Evolutionary conservation across 805 yeast species (phyloP).

Genomic region (Clavispora phyllophila): DNA sequence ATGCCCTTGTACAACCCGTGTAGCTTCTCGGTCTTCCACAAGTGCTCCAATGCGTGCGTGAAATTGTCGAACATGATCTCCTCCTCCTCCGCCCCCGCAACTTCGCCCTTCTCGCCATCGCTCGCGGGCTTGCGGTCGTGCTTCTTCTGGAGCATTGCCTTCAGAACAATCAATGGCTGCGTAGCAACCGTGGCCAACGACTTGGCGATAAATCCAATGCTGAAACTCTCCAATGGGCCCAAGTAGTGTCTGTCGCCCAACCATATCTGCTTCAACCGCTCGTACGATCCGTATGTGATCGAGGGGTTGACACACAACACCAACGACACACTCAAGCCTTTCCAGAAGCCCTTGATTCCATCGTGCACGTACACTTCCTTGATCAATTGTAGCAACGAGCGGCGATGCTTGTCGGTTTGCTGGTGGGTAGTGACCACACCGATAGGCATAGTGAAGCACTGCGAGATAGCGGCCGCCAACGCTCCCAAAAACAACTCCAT

Average conservation of each 20-base stretch:
- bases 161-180: conserved; percentile 81
- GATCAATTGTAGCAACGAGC: conserved; percentile 26
- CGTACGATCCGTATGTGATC: conserved; percentile 79
- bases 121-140: conserved; percentile 20
- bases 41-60: conserved; percentile 56
- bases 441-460: conserved; percentile 76
- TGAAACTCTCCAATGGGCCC: conserved; percentile 59
- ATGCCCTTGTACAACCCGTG: conserved; percentile 73
- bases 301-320: conserved; percentile 80
- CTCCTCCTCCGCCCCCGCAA: conserved; percentile 21
- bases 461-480: conserved; percentile 77
- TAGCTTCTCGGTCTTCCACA: conserved; percentile 61
- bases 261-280: conserved; percentile 53
- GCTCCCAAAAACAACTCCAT: conserved; percentile 74
- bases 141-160: conserved; percentile 69
- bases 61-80: conserved; percentile 49
- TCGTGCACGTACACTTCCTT: conserved; percentile 54
- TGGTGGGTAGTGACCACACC: conserved; percentile 61
- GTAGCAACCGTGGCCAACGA: conserved; percentile 74
- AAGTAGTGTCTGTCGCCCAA: conserved; percentile 41
- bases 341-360: conserved; percentile 73
- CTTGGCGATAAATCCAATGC: conserved; percentile 76
- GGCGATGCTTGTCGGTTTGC: conserved; percentile 47
- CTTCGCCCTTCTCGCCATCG: conserved; percentile 18
- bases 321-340: conserved; percentile 74